phyloP scores from a whole-genome alignment of 1,139 yeast genomes.

The Hyphopichia fennica region DNA sequence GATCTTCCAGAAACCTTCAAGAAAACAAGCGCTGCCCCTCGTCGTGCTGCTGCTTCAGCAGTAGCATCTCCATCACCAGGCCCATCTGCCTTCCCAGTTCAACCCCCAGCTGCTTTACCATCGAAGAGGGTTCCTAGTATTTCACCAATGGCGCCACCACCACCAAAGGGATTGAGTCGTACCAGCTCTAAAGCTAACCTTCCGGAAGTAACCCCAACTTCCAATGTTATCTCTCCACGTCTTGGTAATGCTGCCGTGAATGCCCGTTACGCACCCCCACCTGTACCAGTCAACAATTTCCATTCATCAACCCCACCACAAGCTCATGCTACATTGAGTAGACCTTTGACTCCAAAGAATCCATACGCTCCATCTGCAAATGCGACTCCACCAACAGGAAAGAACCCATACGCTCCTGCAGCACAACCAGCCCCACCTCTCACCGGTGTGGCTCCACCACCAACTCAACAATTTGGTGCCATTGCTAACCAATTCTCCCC shows the following conservation, averaged over 20 bases:
- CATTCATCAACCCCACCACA: slow-evolving; percentile 9
- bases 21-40: slow-evolving; percentile 47
- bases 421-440: slow-evolving; percentile 16
- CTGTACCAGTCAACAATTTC: slow-evolving; percentile 10
- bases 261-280: slow-evolving; percentile 45
- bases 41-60: slow-evolving; percentile 52
- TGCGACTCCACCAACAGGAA: slow-evolving; percentile 16
- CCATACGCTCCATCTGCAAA: slow-evolving; percentile 38
- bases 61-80: slow-evolving; percentile 23
- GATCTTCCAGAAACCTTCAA: slow-evolving; percentile 78
- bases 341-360: slow-evolving; percentile 16
- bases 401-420: slow-evolving; percentile 20
- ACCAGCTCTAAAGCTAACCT: slow-evolving; percentile 25
- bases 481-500: slow-evolving; percentile 5
- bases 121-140: slow-evolving; percentile 13
- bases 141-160: slow-evolving; percentile 26
- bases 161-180: slow-evolving; percentile 37
- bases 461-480: slow-evolving; percentile 5
- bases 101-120: slow-evolving; percentile 21
- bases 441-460: slow-evolving; percentile 14
- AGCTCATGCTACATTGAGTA: slow-evolving; percentile 4
- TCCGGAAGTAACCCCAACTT: slow-evolving; percentile 12
- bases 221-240: slow-evolving; percentile 19
- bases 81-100: slow-evolving; percentile 20
- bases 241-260: slow-evolving; percentile 18